Conservation (phyloP, 257 asterid species). For the Nicotiana noctiflora region DNA sequence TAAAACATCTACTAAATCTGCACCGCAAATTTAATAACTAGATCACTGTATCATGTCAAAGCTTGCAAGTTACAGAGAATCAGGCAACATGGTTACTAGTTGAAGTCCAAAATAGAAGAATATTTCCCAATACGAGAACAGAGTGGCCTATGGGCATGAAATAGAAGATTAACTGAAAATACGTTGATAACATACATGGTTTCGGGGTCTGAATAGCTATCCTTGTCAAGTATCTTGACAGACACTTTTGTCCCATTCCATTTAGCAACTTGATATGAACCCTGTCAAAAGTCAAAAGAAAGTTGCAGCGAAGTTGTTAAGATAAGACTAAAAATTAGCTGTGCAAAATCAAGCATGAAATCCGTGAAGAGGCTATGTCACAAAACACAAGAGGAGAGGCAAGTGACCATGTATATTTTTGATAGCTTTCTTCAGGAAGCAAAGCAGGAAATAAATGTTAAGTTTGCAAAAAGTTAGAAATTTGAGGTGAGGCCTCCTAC, state of each 20-base stretch:
- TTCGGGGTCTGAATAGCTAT: constrained; percentile 66
- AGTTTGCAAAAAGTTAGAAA: neutral
- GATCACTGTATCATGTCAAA: neutral
- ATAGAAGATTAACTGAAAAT: neutral
- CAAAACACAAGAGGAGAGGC: neutral
- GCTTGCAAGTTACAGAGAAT: neutral
- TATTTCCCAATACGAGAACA: neutral
- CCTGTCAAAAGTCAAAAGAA: constrained; percentile 37
- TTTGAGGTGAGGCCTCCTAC: neutral
- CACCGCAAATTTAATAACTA: neutral
- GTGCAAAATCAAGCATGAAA: neutral
- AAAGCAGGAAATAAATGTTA: neutral
- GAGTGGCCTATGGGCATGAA: neutral
- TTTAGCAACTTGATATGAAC: constrained; percentile 95
- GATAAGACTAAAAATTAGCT: neutral
- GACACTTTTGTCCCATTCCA: constrained; percentile 99
- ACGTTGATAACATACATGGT: constrained; percentile 40
- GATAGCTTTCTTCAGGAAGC: neutral
- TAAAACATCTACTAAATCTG: neutral
- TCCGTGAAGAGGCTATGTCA: neutral
- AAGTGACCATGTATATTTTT: neutral
- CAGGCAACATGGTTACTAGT: neutral
- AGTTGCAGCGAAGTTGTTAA: neutral
- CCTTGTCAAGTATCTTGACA: constrained; percentile 93
- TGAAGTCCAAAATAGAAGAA: neutral